Conservation (phyloP, 352 stramenopile species). For the Stramenopiles sp. region DNA sequence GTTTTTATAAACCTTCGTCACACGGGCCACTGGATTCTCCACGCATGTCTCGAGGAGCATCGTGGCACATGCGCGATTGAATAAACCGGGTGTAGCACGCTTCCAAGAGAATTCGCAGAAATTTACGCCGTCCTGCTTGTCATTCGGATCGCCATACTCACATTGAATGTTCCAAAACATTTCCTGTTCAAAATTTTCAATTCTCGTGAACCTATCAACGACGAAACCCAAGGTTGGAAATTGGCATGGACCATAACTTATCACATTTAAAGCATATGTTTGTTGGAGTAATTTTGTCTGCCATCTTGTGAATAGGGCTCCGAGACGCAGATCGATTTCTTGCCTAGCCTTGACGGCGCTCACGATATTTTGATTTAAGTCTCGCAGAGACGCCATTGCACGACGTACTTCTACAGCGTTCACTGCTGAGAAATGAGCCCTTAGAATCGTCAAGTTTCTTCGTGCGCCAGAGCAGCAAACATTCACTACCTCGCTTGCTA, state of each 20-base stretch:
- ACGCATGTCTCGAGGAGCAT: background rate
- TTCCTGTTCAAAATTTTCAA: slow-evolving; percentile 63
- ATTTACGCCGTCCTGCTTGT: slow-evolving; percentile 21
- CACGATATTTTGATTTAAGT: slow-evolving; percentile 44
- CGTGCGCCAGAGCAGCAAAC: slow-evolving; percentile 53
- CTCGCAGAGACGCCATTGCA: slow-evolving; percentile 36
- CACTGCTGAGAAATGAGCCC: slow-evolving; percentile 73
- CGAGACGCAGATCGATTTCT: slow-evolving; percentile 81
- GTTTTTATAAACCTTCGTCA: slow-evolving; percentile 41
- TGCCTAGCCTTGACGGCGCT: slow-evolving; percentile 62
- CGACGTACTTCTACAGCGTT: slow-evolving; percentile 65
- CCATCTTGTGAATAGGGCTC: slow-evolving; percentile 78
- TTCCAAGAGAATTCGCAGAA: background rate
- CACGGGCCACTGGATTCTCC: slow-evolving; percentile 31
- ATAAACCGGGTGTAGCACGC: background rate
- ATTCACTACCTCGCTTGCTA: slow-evolving; percentile 82
- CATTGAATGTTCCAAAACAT: slow-evolving; percentile 58
- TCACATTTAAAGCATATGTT: slow-evolving; percentile 59
- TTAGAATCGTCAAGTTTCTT: slow-evolving; percentile 45
- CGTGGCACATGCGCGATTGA: slow-evolving; percentile 51
- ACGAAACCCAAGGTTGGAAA: slow-evolving; percentile 97
- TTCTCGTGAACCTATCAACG: slow-evolving; percentile 65
- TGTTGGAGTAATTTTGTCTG: slow-evolving; percentile 75
- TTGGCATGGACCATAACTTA: slow-evolving; percentile 98
- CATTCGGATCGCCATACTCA: slow-evolving; percentile 35